phyloP scores from a whole-genome alignment of 2,329 filamentous ascomycete genomes.

The Clonostachys solani region DNA sequence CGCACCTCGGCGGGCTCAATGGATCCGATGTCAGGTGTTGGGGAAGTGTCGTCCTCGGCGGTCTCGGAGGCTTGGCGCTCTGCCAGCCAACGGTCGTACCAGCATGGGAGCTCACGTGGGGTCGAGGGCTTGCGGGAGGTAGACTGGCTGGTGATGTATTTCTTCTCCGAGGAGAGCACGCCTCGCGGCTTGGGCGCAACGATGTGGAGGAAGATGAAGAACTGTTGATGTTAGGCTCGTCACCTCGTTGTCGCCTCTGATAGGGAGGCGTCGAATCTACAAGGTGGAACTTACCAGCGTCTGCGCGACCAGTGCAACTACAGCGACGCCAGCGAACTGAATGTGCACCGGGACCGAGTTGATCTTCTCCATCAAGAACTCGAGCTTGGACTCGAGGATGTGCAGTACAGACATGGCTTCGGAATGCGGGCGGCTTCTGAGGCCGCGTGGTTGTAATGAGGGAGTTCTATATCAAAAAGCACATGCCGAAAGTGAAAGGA shows the following conservation, averaged over 20 bases:
- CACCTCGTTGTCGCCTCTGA: too few species aligned
- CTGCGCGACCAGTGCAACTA: slow-evolving; percentile 24
- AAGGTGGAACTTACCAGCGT: slow-evolving; percentile 24
- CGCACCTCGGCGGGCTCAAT: slow-evolving; percentile 77
- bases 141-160: slow-evolving; percentile 75
- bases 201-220: slow-evolving; percentile 65
- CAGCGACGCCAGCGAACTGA: slow-evolving; percentile 1
- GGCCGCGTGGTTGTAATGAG: too few species aligned
- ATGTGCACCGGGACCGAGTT: background rate
- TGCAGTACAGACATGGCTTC: too few species aligned
- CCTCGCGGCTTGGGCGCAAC: slow-evolving; percentile 78
- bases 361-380: background rate
- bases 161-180: slow-evolving; percentile 75
- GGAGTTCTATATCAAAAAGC: too few species aligned
- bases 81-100: slow-evolving; percentile 73
- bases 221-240: slow-evolving; percentile 12
- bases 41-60: slow-evolving; percentile 7
- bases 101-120: slow-evolving; percentile 67
- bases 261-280: background rate
- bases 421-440: too few species aligned
- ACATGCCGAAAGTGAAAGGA: too few species aligned
- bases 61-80: slow-evolving; percentile 49
- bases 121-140: slow-evolving; percentile 39
- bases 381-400: background rate
- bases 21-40: slow-evolving; percentile 42